These are phyloP conservation scores for Penicillium alfredii DNA, from an alignment of 495 filamentous ascomycete species.

Conservation along the genomic window DNA sequence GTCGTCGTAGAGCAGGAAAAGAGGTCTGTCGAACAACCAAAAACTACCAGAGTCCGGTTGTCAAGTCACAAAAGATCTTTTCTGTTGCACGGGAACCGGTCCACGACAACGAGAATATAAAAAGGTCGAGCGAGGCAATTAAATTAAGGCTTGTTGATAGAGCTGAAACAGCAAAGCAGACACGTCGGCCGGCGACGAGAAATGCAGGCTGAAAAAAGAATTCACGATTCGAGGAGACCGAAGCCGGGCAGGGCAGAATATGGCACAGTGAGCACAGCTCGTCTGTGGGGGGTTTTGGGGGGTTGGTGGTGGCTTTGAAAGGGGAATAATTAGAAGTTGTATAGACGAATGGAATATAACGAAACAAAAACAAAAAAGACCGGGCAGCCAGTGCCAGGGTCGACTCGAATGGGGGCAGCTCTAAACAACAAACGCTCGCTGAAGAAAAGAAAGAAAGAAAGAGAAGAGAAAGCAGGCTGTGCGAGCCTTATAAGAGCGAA, in stretches of 20 bases:
- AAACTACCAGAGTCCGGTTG: conserved; percentile 20
- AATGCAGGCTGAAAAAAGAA: conserved; percentile 29
- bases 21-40: conserved; percentile 14
- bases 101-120: conserved; percentile 26
- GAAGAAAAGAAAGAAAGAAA: conserved; percentile 54
- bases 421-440: conserved; percentile 70
- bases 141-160: conserved; percentile 41
- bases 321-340: conserved; percentile 25
- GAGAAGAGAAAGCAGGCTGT: conserved; percentile 35
- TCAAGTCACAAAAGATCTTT: conserved; percentile 4
- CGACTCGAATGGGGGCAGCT: conserved; percentile 51
- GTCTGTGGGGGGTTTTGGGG: conserved; percentile 15
- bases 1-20: conserved; percentile 16
- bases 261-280: conserved; percentile 46
- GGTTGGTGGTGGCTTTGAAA: conserved; percentile 23
- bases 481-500: conserved; percentile 27
- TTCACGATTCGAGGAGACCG: no score
- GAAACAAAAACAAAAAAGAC: conserved; percentile 36
- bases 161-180: conserved; percentile 30
- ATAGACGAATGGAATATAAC: conserved; percentile 45
- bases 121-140: conserved; percentile 55
- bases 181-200: conserved; percentile 50
- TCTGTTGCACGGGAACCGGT: conserved; percentile 20
- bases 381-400: conserved; percentile 46
- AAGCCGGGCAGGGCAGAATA: conserved; percentile 22